Evolutionary conservation across 345 rosid species (phyloP), one percentile per base, ranked within the genome.

Genomic region (Gossypium mustelinum): DNA sequence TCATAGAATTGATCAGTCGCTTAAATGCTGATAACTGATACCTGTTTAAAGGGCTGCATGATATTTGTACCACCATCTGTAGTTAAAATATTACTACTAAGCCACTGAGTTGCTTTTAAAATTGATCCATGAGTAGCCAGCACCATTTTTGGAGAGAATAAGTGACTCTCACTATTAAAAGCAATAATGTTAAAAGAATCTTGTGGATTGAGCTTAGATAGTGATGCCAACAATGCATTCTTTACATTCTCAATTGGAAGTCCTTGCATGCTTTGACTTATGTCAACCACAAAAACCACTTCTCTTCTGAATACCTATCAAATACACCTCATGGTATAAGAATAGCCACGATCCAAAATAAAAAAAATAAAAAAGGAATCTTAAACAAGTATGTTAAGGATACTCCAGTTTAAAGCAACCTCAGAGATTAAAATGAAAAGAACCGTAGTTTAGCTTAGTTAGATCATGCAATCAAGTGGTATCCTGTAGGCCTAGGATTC

Each of bases 101-200:
- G 88, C 97, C 98, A 95, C 75, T 89, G 78, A 79, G 68, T 78
- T 11, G 93, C 99, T 51, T 80, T 77, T 48, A 76, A 76, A 56
- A 88, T 78, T 27, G 85, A 82, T 76, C 76, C 86, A 72, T 82
- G 81, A 12, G 91, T 88, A 52, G 97, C 92, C 65, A 73, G 75
- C 84, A 84, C 91, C 99, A 91, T 87, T 13, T 83, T 81, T 11
- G 87, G 74, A 50, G 98, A 90, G 83, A 91, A 93, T 24, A 80
- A 73, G 9, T 56, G 77, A 69, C 79, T 83, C 63, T 92, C 91
- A 60, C 89, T 89, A 79, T 95, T 91, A 77, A 95, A 95, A 34
- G 94, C 94, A 14, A 95, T 87, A 52, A 95, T 89, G 84, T 87
- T 95, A 78, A 95, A 93, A 64, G 89, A 85, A 88, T 95, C 99